Conservation (phyloP, 2,329 filamentous ascomycete genomes). For the Aureobasidium sp. region DNA sequence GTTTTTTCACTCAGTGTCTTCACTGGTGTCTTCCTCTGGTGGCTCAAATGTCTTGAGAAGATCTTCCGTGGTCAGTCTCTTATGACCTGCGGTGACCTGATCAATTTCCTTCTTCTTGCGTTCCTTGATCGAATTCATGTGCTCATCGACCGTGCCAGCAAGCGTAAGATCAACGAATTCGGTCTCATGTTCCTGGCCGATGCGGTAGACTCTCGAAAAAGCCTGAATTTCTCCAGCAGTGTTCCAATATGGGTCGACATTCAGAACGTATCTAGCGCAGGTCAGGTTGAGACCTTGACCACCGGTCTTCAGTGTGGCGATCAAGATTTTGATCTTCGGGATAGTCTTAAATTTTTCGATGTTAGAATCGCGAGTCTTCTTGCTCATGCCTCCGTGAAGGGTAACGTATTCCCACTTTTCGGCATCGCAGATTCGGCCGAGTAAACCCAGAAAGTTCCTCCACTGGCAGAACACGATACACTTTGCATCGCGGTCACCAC, state of each 20-base stretch:
- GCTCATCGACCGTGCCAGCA: constrained; percentile 49
- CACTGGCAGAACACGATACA: constrained; percentile 55
- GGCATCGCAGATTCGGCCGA: constrained; percentile 40
- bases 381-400: constrained; percentile 44
- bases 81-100: constrained; percentile 34
- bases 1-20: neutral
- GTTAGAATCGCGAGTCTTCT: constrained; percentile 33
- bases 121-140: constrained; percentile 47
- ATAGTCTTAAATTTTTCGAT: constrained; percentile 40
- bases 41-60: neutral
- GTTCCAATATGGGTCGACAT: constrained; percentile 46
- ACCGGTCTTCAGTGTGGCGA: constrained; percentile 50
- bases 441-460: constrained; percentile 42
- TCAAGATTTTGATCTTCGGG: constrained; percentile 36
- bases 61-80: neutral
- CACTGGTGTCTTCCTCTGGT: neutral
- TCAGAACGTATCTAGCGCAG: constrained; percentile 42
- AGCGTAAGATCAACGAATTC: constrained; percentile 51
- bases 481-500: constrained; percentile 42
- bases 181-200: constrained; percentile 55
- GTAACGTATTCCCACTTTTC: constrained; percentile 42
- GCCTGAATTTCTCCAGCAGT: constrained; percentile 27
- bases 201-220: constrained; percentile 54
- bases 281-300: constrained; percentile 53
- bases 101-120: constrained; percentile 42